Base-by-base conservation (phyloP, 2,329 filamentous ascomycete genomes). In the Lomentospora prolificans region DNA sequence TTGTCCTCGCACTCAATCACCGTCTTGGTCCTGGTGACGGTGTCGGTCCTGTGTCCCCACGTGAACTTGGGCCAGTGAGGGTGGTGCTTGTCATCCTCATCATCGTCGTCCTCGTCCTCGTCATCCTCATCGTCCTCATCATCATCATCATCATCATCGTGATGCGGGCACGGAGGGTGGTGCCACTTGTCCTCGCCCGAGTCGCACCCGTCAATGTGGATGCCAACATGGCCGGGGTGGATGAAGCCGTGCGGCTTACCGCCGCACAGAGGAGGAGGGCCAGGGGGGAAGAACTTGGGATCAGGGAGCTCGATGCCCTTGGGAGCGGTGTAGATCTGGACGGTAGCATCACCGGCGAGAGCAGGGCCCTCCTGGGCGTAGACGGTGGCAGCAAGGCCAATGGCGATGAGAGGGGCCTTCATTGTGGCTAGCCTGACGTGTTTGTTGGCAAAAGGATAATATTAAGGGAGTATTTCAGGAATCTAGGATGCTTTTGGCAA, bases 41-140 rank as follows among this genome's bases (percentile, higher is more conserved):
- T 73, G 62, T 74, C 61, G 58, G 72, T 75, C 65, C 68, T 72
- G 36, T 70, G 74, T 25, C 67, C 69, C 70, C 70, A 75, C 59
- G 64, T 63, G 48, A 33, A 58, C n/a, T 60, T 55, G 24, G 64
- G 58, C 57, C 64, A 53, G 55, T 58, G 56, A 55, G 59, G 62
- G 55, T 58, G 56, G 55, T 59, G 62, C 57, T 62, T 59, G 58
- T 66, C 66, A n/a, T n/a, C n/a, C n/a, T n/a, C n/a, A n/a, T n/a
- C n/a, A n/a, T n/a, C n/a, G n/a, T n/a, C n/a, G n/a, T n/a, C n/a
- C n/a, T n/a, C n/a, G n/a, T n/a, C n/a, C n/a, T n/a, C n/a, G n/a
- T n/a, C n/a, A n/a, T n/a, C n/a, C n/a, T n/a, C n/a, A n/a, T n/a
- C n/a, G n/a, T n/a, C n/a, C n/a, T n/a, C n/a, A n/a, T n/a, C n/a